phyloP scores from a whole-genome alignment of 2,329 filamentous ascomycete genomes.

The Colletotrichum plurivorum region DNA sequence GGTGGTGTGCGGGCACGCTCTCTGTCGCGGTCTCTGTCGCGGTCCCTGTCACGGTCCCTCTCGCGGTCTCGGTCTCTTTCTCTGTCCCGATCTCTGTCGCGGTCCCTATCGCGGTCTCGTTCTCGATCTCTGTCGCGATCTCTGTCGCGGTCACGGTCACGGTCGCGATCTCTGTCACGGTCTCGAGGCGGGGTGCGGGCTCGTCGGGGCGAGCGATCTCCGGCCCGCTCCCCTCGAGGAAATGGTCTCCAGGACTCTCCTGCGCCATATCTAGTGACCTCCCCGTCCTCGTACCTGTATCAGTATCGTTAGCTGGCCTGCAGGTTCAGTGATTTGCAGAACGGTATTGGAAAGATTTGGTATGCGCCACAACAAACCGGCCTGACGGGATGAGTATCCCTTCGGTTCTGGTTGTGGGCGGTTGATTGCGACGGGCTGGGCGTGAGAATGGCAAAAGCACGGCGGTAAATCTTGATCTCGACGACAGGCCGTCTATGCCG shows the following conservation, averaged over 20 bases:
- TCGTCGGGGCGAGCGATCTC: conserved; percentile 60
- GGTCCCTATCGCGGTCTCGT: conserved; percentile 42
- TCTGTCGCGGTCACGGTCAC: conserved; percentile 35
- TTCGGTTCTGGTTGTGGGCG: too few relatives aligned
- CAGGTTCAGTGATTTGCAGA: not conserved
- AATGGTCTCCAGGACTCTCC: conserved; percentile 74
- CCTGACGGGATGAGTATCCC: too few relatives aligned
- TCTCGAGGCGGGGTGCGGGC: conserved; percentile 47
- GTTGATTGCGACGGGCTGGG: too few relatives aligned
- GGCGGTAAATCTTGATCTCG: too few relatives aligned
- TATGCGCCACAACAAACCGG: too few relatives aligned
- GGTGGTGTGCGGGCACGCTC: conserved; percentile 50
- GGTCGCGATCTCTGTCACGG: conserved; percentile 41
- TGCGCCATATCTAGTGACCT: conserved; percentile 73
- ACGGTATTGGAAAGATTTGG: too few relatives aligned
- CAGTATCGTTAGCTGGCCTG: conserved; percentile 7
- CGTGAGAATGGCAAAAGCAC: too few relatives aligned
- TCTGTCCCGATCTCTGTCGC: conserved; percentile 54
- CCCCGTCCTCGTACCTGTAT: conserved; percentile 71
- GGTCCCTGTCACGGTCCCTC: conserved; percentile 26
- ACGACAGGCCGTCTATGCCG: too few relatives aligned
- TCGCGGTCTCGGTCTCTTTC: conserved; percentile 38
- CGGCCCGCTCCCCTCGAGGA: conserved; percentile 53
- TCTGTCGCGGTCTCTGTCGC: conserved; percentile 40
- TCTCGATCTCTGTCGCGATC: conserved; percentile 35